Evolutionary conservation across 805 yeast genomes (phyloP).

Genomic region (Pichia kluyveri): DNA sequence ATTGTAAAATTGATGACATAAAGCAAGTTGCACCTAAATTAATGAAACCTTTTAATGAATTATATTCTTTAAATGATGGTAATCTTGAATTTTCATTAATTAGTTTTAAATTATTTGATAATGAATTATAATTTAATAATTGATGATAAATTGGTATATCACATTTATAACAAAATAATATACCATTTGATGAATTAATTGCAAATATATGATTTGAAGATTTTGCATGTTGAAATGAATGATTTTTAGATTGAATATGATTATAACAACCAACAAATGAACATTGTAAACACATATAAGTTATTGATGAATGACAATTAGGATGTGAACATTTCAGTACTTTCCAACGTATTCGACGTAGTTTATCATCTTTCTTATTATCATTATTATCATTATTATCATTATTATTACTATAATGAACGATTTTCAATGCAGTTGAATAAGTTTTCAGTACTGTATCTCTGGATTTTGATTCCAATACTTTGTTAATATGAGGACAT

Average conservation of each 20-base stretch:
- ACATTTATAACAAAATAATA: slow-evolving; percentile 74
- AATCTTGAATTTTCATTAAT: slow-evolving; percentile 26
- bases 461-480: slow-evolving; percentile 39
- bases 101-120: slow-evolving; percentile 18
- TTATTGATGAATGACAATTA: neutral
- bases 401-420: slow-evolving; percentile 2
- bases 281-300: slow-evolving; percentile 68
- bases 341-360: slow-evolving; percentile 27
- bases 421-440: slow-evolving; percentile 40
- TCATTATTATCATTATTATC: neutral
- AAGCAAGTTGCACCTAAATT: slow-evolving; percentile 97
- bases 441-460: slow-evolving; percentile 43
- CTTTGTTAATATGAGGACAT: slow-evolving; percentile 41
- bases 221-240: slow-evolving; percentile 39
- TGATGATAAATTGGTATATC: slow-evolving; percentile 60
- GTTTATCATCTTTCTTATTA: neutral
- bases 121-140: slow-evolving; percentile 35
- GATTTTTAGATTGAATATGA: slow-evolving; percentile 21
- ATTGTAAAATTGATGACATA: slow-evolving; percentile 88
- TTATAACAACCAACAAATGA: slow-evolving; percentile 66
- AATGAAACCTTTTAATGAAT: slow-evolving; percentile 83
- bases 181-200: slow-evolving; percentile 59
- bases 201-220: slow-evolving; percentile 40
- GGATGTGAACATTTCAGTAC: slow-evolving; percentile 48
- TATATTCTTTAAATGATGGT: slow-evolving; percentile 48